Base-by-base conservation (phyloP, 202 grass and related monocot species). In the Musa balbisiana region DNA sequence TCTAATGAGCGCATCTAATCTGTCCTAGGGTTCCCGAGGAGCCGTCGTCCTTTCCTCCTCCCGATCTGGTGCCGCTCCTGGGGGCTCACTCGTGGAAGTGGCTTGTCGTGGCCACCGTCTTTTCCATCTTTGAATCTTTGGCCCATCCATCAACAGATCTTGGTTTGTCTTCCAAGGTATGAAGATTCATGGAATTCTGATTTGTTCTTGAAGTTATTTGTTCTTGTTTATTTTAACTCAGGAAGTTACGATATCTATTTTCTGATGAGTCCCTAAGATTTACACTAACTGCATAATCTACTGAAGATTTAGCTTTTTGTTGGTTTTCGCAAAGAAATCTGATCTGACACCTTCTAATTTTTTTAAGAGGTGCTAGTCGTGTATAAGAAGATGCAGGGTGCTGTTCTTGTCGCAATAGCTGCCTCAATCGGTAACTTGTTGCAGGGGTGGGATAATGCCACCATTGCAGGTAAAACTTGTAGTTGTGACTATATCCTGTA, bases 391-490 rank as follows among this genome's bases (percentile, higher is more conserved):
- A 74, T 74, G 72, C 53, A 20, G 25, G 72, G 72, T 27, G 52
- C 72, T 55, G 21, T 74, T 10, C 22, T 74, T 74, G 53, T 74
- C 16, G 72, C 72, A 1, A 33, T 74, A 9, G 72, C 72, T 74
- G 72, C 72, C 25, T 54, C 72, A 33, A 74, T 74, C 25, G 53
- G 72, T 10, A 74, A 74, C 52, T 27, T 74, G 23, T 74, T 74
- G 72, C 72, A 74, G 53, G 72, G 72, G 14, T 74, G 72, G 72
- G 72, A 74, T 15, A 74, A 74, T 74, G 72, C 72, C 17, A 74
- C 72, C 5, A 74, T 74, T 27, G 72, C 72, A 55, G 72, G 72
- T 74, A 56, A 70, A 51, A 21, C 43, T 20, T 51, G 11, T n/a
- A 70, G 3, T 20, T 3, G 29, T 20, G 4, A 8, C 33, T 51